phyloP scores from a whole-genome alignment of 768 basidiomycete genomes.

The Chalciporus piperatus region DNA sequence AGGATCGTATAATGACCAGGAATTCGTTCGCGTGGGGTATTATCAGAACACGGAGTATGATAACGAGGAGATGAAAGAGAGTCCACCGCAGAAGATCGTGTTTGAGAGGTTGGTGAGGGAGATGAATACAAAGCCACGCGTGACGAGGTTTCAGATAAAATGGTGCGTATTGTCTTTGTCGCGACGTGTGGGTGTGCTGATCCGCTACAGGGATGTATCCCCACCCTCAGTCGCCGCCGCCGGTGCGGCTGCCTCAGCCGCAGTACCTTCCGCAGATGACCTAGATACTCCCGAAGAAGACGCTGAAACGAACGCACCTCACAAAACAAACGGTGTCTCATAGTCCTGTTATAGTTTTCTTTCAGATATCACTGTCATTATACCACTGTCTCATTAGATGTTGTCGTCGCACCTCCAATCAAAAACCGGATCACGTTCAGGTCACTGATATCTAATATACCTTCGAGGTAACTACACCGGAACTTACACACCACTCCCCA shows the following conservation, averaged over 20 bases:
- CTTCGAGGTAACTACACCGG: not conserved
- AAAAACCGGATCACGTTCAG: conserved; percentile 6
- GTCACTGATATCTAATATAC: conserved; percentile 18
- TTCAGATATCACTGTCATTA: conserved; percentile 1
- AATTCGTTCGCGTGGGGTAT: conserved; percentile 99
- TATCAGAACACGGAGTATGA: conserved; percentile 99
- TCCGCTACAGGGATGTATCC: conserved; percentile 55
- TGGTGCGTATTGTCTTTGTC: conserved; percentile 49
- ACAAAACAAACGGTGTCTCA: conserved; percentile 25
- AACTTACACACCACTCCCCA: not conserved
- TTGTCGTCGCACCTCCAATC: not conserved
- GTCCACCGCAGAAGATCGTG: conserved; percentile 61
- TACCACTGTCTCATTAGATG: conserved; percentile 13
- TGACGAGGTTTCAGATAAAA: conserved; percentile 90
- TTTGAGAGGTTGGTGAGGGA: conserved; percentile 84
- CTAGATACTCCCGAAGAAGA: conserved; percentile 42
- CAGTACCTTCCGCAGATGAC: conserved; percentile 72
- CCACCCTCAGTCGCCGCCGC: conserved; percentile 48
- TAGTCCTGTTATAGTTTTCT: conserved; percentile 4
- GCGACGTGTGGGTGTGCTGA: conserved; percentile 1
- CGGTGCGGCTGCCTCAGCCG: conserved; percentile 68
- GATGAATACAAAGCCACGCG: conserved; percentile 87
- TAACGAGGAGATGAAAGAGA: conserved; percentile 85
- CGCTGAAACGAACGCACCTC: conserved; percentile 8
- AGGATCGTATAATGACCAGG: conserved; percentile 93